Evolutionary conservation across 2,329 filamentous ascomycete species (phyloP).

Genomic region (Gremmenia infestans): DNA sequence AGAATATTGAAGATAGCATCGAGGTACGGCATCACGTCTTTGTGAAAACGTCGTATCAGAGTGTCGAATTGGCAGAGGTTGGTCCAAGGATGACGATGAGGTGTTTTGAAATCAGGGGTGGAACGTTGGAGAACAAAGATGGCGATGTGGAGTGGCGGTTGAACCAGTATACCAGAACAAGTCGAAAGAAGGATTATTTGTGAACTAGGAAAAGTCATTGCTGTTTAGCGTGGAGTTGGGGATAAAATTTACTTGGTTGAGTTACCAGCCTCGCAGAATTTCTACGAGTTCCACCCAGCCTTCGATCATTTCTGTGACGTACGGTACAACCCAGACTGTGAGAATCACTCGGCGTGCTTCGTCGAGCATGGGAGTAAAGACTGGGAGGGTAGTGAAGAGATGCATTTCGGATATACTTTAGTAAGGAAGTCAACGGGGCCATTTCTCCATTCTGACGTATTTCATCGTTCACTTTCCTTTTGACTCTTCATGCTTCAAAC

Average conservation of each 20-base stretch:
- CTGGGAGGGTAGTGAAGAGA: background rate
- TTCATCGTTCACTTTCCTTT: no score
- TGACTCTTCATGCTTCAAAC: no score
- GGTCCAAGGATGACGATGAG: constrained; percentile 97
- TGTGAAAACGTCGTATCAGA: constrained; percentile 85
- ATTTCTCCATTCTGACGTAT: no score
- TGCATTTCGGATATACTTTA: background rate
- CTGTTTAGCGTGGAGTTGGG: constrained; percentile 31
- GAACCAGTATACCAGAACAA: constrained; percentile 90
- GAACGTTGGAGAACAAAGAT: constrained; percentile 89
- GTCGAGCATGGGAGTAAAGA: constrained; percentile 4
- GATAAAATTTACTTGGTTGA: constrained; percentile 2
- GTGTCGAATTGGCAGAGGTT: constrained; percentile 83
- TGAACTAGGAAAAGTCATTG: constrained; percentile 39
- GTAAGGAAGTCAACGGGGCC: no score
- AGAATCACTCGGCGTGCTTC: constrained; percentile 10
- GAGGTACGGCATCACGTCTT: constrained; percentile 94
- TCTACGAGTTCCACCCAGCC: constrained; percentile 8
- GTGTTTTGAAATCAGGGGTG: constrained; percentile 85
- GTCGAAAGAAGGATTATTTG: constrained; percentile 92
- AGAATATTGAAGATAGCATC: constrained; percentile 89
- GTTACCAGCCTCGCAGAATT: background rate
- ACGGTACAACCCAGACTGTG: constrained; percentile 16
- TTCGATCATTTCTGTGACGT: constrained; percentile 5
- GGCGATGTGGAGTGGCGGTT: constrained; percentile 96